Conservation (phyloP, 768 basidiomycete genomes). For the Coprinopsis cinerea region DNA sequence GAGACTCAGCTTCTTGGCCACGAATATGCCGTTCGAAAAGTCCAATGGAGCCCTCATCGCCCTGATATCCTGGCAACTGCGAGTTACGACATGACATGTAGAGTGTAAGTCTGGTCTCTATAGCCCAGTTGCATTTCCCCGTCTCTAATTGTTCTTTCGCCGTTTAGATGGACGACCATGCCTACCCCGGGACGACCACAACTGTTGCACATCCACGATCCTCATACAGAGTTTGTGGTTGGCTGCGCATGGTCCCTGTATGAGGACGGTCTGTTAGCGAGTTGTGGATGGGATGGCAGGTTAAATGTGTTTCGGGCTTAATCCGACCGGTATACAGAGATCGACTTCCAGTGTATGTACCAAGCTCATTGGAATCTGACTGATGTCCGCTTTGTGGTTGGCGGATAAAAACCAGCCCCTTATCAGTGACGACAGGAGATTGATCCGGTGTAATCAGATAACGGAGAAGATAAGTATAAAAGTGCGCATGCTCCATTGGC, state of each 20-base stretch:
- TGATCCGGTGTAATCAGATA: neutral
- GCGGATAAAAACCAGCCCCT: too few relatives aligned
- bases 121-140: conserved; percentile 1
- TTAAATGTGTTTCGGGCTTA: conserved; percentile 67
- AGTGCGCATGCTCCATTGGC: neutral
- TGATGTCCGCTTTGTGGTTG: too few relatives aligned
- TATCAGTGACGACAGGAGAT: neutral
- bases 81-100: conserved; percentile 94
- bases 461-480: neutral
- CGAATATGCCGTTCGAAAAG: conserved; percentile 84
- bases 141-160: neutral
- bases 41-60: conserved; percentile 84
- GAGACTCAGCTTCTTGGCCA: conserved; percentile 73
- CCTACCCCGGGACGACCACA: conserved; percentile 44
- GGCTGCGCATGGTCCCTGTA: conserved; percentile 91
- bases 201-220: conserved; percentile 68
- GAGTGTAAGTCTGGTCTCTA: conserved; percentile 56
- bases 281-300: conserved; percentile 89
- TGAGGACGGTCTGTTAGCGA: conserved; percentile 81
- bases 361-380: neutral
- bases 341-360: conserved; percentile 7
- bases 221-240: conserved; percentile 93
- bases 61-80: conserved; percentile 60
- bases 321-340: conserved; percentile 16
- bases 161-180: conserved; percentile 66